Percentiles rank a stretch among this genome's conserved stretches.
Evolutionary conservation across 805 yeast species (phyloP).

Genomic region (Spathaspora sp.): DNA sequence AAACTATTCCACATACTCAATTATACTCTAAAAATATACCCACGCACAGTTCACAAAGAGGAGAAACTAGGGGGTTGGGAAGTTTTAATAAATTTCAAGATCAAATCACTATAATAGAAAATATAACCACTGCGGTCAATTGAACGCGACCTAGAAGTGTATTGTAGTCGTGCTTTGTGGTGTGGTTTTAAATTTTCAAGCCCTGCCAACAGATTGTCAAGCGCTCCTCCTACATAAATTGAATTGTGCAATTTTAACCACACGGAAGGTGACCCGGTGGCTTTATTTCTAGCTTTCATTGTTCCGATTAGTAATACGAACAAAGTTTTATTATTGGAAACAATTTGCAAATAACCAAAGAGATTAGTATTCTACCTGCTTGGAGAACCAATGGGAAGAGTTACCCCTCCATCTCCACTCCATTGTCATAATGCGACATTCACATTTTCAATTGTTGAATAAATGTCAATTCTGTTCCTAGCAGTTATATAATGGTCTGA

Average conservation of each 20-base stretch:
- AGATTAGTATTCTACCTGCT: background rate
- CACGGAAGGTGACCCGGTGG: background rate
- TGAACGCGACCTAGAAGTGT: background rate
- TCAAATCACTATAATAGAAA: background rate
- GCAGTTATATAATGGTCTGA: background rate
- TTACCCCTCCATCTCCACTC: background rate
- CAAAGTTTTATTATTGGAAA: background rate
- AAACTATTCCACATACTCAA: background rate
- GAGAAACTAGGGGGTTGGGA: background rate
- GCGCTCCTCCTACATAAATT: background rate
- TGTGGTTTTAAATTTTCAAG: background rate
- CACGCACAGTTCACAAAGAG: background rate
- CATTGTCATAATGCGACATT: background rate
- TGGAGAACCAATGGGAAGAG: background rate
- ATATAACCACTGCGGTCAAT: background rate
- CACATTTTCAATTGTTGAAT: background rate
- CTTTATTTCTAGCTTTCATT: background rate
- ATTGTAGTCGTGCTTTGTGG: background rate
- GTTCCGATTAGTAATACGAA: background rate
- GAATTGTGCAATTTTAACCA: background rate
- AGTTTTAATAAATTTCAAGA: background rate
- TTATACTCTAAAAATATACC: background rate
- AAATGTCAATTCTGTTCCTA: background rate
- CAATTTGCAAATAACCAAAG: background rate
- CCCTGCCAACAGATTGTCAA: background rate